These are phyloP conservation scores for Pseudocercospora ulei DNA, from an alignment of 2,329 filamentous ascomycete genomes.

Conservation along the genomic window DNA sequence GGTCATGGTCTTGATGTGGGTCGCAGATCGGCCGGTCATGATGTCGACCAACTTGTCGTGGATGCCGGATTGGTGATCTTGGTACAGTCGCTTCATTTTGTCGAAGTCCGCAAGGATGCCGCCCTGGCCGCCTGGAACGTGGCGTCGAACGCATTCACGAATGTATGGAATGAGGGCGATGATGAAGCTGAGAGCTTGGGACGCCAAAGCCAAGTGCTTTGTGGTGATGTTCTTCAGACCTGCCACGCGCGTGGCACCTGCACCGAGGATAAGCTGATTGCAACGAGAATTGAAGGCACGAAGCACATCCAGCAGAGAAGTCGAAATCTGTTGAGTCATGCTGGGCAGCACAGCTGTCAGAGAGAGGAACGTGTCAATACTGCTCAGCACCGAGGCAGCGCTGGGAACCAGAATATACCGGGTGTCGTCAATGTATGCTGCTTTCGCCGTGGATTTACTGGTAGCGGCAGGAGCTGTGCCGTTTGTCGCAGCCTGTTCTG, in stretches of 20 bases:
- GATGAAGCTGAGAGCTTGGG: conserved; percentile 78
- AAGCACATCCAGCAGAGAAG: conserved; percentile 71
- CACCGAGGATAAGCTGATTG: conserved; percentile 91
- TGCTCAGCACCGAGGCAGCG: conserved; percentile 68
- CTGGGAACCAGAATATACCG: conserved; percentile 78
- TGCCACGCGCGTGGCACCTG: conserved; percentile 77
- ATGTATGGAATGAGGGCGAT: conserved; percentile 80
- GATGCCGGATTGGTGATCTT: conserved; percentile 83
- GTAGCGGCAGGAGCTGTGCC: conserved; percentile 15
- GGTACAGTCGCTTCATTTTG: conserved; percentile 69
- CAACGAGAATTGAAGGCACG: conserved; percentile 92
- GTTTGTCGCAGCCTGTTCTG: conserved; percentile 14
- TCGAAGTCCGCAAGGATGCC: conserved; percentile 68
- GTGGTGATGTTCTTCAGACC: conserved; percentile 94
- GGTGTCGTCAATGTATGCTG: conserved; percentile 70
- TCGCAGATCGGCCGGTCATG: conserved; percentile 65
- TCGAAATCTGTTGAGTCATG: conserved; percentile 74
- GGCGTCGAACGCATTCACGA: conserved; percentile 79
- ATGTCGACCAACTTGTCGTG: conserved; percentile 91
- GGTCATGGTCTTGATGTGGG: conserved; percentile 66
- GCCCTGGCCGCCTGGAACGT: conserved; percentile 46
- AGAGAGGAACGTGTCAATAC: conserved; percentile 72
- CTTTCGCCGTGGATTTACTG: conserved; percentile 24
- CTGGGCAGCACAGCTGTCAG: conserved; percentile 77
- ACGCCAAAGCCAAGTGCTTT: conserved; percentile 84